phyloP scores from a whole-genome alignment of 2,329 filamentous ascomycete species.

The Diaporthe sp. region DNA sequence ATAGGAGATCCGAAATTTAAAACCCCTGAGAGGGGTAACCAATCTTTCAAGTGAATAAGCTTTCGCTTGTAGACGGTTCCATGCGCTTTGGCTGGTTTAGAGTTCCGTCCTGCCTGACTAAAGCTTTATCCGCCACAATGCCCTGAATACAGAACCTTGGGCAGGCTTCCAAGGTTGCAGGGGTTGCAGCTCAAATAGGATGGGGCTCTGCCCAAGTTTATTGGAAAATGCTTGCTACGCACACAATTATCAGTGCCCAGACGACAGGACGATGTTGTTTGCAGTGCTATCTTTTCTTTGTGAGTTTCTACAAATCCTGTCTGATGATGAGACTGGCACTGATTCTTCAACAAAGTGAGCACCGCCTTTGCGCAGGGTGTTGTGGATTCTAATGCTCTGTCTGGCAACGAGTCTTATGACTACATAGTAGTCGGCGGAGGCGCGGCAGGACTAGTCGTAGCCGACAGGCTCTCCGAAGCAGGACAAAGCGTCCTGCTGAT shows the following conservation, averaged over 20 bases:
- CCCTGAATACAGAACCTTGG: neutral
- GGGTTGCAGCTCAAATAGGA: neutral
- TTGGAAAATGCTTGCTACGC: too few relatives aligned
- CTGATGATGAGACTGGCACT: neutral
- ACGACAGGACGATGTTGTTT: neutral
- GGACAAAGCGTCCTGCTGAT: constrained; percentile 75
- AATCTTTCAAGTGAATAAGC: neutral
- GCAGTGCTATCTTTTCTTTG: neutral
- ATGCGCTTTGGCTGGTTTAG: neutral
- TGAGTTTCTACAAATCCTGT: neutral
- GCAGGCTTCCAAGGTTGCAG: neutral
- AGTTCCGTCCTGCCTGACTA: neutral
- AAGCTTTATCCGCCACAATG: neutral
- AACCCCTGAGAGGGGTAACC: neutral
- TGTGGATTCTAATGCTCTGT: constrained; percentile 13
- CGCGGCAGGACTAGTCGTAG: constrained; percentile 70
- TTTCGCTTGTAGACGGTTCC: neutral
- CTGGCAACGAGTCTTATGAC: constrained; percentile 58
- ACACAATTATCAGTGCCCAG: too few relatives aligned
- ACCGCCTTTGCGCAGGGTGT: neutral
- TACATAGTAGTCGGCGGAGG: constrained; percentile 76
- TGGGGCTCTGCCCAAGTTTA: neutral
- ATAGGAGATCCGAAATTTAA: neutral
- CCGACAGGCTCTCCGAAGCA: constrained; percentile 73
- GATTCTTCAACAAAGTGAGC: neutral